phyloP scores from a whole-genome alignment of 2,329 filamentous ascomycete species.

The Fusarium subglutinans region DNA sequence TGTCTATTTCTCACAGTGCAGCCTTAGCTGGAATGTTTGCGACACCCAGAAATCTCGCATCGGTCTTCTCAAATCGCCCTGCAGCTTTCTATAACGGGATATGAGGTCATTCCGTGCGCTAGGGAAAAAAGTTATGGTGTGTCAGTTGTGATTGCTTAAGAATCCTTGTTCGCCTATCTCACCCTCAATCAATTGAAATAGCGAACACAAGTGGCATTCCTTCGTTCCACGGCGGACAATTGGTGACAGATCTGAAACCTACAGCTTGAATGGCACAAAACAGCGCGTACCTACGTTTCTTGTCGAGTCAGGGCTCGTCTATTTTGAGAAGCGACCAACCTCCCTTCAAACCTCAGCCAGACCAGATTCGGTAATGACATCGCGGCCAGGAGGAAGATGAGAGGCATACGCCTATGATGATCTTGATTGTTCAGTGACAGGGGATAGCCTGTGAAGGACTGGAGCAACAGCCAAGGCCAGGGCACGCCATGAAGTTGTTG shows the following conservation, averaged over 20 bases:
- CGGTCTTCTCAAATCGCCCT: background rate
- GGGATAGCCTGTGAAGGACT: background rate
- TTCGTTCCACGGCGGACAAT: background rate
- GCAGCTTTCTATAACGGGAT: background rate
- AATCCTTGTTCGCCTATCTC: background rate
- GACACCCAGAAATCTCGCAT: background rate
- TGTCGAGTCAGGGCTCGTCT: slow-evolving; percentile 1
- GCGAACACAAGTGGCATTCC: background rate
- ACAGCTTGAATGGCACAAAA: background rate
- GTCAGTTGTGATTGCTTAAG: background rate
- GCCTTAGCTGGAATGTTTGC: background rate
- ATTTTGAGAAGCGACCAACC: background rate
- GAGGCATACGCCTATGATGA: background rate
- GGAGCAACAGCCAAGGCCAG: slow-evolving; percentile 1
- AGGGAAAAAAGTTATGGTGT: background rate
- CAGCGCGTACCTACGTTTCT: background rate
- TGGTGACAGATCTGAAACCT: background rate
- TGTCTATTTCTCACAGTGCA: background rate
- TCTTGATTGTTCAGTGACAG: background rate
- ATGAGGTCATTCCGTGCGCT: slow-evolving; percentile 10
- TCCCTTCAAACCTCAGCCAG: background rate
- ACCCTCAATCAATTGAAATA: slow-evolving; percentile 2
- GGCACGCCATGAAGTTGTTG: background rate
- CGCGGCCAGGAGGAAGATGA: background rate
- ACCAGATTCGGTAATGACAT: background rate